Base-by-base conservation (phyloP, 176 grass and related monocot species). In the Thinopyrum elongatum region DNA sequence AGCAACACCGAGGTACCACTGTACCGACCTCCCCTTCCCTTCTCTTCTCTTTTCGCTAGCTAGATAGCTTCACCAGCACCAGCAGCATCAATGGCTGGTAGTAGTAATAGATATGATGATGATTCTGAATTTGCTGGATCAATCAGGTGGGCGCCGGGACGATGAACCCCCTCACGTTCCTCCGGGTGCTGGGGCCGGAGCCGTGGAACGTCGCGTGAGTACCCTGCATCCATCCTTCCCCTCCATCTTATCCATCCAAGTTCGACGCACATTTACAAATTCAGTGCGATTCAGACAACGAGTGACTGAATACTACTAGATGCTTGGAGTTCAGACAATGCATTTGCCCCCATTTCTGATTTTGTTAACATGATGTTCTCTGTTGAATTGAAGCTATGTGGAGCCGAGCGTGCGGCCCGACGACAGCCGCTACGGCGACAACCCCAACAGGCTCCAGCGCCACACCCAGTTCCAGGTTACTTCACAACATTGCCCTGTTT, bases 121-220 rank as follows among this genome's bases (percentile, higher is more conserved):
- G 49, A 53, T 53, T 7, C 49, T 51, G 4, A 1, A n/a, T 74
- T 4, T 15, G 41, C 42, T 66, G 39, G 23, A 47, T 47, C 44
- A 82, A 83, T 82, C 23, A 97, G 95, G 96, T 98, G 46, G 96
- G 93, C 74, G 96, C 96, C 42, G 96, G 96, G 68, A 98, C 96
- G 23, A 98, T 98, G 96, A 98, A 95, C 44, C 96, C 96, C 25
- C 85, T 92, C 36, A 98, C 96, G 36, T 98, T 98, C 87, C 91
- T 98, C 25, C 85, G 93, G 78, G 96, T 98, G 34, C 78, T 98
- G 68, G 93, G 96, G 53, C 93, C 93, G 10, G 96, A 95, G 86
- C 96, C 93, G 57, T 98, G 96, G 96, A 98, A 98, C 80, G 93
- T 94, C 22, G 96, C 93, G 96, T 98, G 94, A 98, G 91, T 68